Evolutionary conservation across 345 rosid genomes (phyloP).

Genomic region (Eucalyptus tenuipes): DNA sequence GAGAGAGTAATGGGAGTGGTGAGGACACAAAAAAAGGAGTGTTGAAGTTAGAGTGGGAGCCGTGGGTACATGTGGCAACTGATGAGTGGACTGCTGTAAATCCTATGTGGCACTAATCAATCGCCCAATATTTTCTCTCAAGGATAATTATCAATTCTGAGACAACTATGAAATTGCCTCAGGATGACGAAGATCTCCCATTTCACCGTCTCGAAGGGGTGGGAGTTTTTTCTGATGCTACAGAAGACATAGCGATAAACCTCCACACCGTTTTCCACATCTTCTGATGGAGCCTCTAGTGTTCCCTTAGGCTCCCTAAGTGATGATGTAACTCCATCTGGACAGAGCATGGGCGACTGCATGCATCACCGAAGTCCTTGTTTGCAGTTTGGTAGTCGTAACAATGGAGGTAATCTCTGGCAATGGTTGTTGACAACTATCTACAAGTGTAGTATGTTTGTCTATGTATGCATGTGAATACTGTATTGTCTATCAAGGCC

Average conservation of each 20-base stretch:
- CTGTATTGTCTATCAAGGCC: neutral
- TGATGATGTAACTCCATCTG: neutral
- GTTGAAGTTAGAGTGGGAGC: too few species aligned
- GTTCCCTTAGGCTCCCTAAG: neutral
- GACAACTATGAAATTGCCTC: conserved; percentile 3
- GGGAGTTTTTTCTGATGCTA: neutral
- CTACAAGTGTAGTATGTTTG: neutral
- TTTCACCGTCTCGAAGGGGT: conserved; percentile 20
- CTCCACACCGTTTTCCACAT: conserved; percentile 24
- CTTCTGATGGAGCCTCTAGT: neutral
- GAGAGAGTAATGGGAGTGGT: neutral
- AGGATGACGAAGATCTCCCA: conserved; percentile 32
- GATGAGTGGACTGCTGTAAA: accelerated
- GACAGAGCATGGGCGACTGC: neutral
- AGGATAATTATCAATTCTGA: neutral
- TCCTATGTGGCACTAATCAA: neutral
- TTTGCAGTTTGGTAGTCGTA: neutral
- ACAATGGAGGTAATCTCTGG: neutral
- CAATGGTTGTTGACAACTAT: neutral
- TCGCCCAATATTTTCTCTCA: neutral
- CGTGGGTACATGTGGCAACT: accelerated
- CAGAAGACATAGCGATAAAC: conserved; percentile 31
- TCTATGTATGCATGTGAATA: neutral
- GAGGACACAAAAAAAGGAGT: too few species aligned
- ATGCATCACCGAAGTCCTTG: neutral